Evolutionary conservation across 441 rosid genomes (phyloP).

Genomic region (Flueggea neowawraea): DNA sequence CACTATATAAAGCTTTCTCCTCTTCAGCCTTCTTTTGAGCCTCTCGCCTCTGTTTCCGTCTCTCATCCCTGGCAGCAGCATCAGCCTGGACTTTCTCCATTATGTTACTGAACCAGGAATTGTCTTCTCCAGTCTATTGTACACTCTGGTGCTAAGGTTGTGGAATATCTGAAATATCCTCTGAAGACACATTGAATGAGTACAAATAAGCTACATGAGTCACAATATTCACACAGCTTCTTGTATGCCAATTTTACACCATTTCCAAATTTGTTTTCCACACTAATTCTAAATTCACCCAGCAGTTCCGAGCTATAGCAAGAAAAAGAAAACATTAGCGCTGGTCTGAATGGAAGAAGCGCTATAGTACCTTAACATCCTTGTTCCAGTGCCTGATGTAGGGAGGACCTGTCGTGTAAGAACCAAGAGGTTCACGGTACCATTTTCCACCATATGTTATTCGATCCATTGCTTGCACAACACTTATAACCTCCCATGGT

Average conservation of each 20-base stretch:
- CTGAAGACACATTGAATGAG: conserved; percentile 32
- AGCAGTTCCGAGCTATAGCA: not conserved
- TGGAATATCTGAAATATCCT: conserved; percentile 34
- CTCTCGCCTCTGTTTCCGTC: conserved; percentile 35
- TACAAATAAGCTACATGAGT: not conserved
- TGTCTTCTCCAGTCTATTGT: conserved; percentile 30
- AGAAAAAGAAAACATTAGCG: not conserved
- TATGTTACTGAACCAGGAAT: conserved; percentile 53
- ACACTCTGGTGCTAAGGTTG: conserved; percentile 35
- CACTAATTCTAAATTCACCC: too few relatives aligned
- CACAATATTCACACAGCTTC: not conserved
- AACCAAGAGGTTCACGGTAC: conserved; percentile 87
- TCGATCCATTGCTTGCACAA: conserved; percentile 96
- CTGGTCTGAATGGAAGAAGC: not conserved
- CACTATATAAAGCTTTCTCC: conserved; percentile 18
- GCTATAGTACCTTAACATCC: conserved; percentile 44
- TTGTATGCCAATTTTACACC: too few relatives aligned
- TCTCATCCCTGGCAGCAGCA: conserved; percentile 24
- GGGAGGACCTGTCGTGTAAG: conserved; percentile 75
- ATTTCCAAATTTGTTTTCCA: too few relatives aligned
- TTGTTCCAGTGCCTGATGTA: conserved; percentile 68
- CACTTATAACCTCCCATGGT: conserved; percentile 93
- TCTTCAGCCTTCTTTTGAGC: conserved; percentile 31
- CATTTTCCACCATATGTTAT: conserved; percentile 80
- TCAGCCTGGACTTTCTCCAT: conserved; percentile 56